Base-by-base conservation (phyloP, 1,284 basidiomycete species). In the Malassezia sp. region DNA sequence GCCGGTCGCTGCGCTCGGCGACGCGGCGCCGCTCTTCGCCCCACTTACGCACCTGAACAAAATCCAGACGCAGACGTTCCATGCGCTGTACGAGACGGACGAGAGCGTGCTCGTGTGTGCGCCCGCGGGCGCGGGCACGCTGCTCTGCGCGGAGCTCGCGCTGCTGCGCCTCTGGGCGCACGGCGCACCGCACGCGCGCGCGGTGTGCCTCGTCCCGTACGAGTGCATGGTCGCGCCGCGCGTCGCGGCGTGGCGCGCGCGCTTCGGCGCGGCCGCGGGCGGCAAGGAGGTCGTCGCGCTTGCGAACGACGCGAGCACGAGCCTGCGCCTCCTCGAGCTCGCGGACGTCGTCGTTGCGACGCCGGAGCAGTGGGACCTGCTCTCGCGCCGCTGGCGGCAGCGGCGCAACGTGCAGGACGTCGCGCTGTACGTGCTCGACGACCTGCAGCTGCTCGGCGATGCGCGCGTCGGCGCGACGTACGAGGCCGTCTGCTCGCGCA, bases 1-100 rank as follows among this genome's bases (percentile, higher is more conserved):
- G 0, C 90, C 91, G 0, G 76, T 93, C 7, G 80, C 85, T 0
- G 89, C 88, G 1, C 75, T 99, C 3, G 86, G 91, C 72, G 85
- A 87, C 51, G 93, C 83, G 56, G 85, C 96, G 68, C 75, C 76
- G 4, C 79, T 95, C 33, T 97, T 93, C 71, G 32, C 40, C 20
- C n/a, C n/a, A n/a, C 82, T 91, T 54, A 75, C 80, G 52, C 79
- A 78, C 0, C 95, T 96, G 77, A 97, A 97, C 79, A 96, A 95
- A 74, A 93, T 96, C 57, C 93, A 97, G 71, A 97, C 89, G 0
- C 93, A 97, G 73, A 88, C 93, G 28, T 97, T 96, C 81, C 91
- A 96, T 60, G 88, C 90, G 0, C 75, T 97, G 0, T 97, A 91
- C 72, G 90, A 86, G 0, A 84, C 87, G 0, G 89, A 96, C 67